phyloP scores from a whole-genome alignment of 257 asterid genomes.

The Lantana camara region DNA sequence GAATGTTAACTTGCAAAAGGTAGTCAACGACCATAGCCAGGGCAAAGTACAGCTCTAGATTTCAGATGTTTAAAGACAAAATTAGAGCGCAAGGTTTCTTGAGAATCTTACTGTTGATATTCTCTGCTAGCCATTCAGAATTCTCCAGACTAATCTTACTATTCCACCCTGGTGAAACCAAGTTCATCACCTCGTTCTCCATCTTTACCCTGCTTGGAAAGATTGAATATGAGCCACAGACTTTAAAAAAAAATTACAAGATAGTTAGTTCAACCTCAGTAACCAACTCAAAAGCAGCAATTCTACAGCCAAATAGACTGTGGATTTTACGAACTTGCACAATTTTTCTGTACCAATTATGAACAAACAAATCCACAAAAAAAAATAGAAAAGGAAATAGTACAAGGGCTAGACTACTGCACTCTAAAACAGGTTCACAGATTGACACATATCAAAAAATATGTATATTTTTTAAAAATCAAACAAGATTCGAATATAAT shows the following conservation, averaged over 20 bases:
- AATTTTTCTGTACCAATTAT: neutral
- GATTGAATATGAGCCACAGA: neutral
- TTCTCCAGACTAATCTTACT: slow-evolving; percentile 27
- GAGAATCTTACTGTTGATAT: slow-evolving; percentile 49
- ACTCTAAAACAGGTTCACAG: no score
- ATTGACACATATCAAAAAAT: no score
- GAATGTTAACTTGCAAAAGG: neutral
- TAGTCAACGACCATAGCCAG: neutral
- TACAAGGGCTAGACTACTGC: no score
- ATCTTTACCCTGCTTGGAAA: slow-evolving; percentile 31
- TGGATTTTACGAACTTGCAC: slow-evolving; percentile 2
- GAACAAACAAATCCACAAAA: no score
- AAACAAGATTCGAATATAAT: neutral
- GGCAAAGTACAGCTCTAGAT: neutral
- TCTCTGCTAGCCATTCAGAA: slow-evolving; percentile 51
- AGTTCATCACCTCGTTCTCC: slow-evolving; percentile 44
- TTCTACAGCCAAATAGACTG: neutral
- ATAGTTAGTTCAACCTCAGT: neutral
- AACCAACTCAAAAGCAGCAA: slow-evolving; percentile 6
- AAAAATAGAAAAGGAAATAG: neutral
- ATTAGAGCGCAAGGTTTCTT: neutral
- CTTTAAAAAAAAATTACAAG: neutral
- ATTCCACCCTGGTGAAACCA: slow-evolving; percentile 31
- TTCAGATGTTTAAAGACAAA: neutral
- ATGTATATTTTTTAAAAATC: no score